Evolutionary conservation across 139 green algal species (phyloP), one percentile per base, ranked within the genome.

Genomic region (Microglena sp.): DNA sequence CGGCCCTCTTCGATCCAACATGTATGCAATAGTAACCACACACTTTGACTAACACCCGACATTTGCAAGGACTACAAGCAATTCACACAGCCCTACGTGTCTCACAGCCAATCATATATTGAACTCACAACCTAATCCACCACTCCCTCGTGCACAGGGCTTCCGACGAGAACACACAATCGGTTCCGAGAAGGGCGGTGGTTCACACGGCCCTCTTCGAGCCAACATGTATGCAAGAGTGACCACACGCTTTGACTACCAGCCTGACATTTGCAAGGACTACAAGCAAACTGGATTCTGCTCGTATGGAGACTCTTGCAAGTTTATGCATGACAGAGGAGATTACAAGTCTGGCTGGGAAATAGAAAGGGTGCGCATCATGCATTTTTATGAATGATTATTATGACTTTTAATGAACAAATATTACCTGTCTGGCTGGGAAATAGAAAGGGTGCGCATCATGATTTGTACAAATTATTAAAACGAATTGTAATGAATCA

Each of bases 241-340:
- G 6, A 69, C 68, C 3, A 66, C 75, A 6, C 75, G 78, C 50
- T 86, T 98, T 50, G 94, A 98, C 77, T 99, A 99, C 75, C 88
- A 98, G 75, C 94, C 94, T 3, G 94, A 99, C 75, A 77, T 99
- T 18, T 99, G 94, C 74, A 98, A 99, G 76, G 92, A 98, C 74
- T 96, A 97, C 78, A 96, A 97, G 75, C 89, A 99, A 79, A 95
- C 90, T 26, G 90, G 90, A 1, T 96, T 90, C 70, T 96, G 90
- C 74, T 92, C 89, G 2, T 99, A 94, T 67, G 94, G 94, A 5
- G 94, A 99, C 74, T 75, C 85, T 26, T 99, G 94, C 82, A 99
- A 99, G 76, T 99, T 99, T 76, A 71, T 99, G 76, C 94, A 99
- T 73, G 94, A 99, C 69, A 73, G 94, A 1, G 89, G 89, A 2